phyloP scores from a whole-genome alignment of 2,329 filamentous ascomycete genomes.

The Hortaea werneckii region DNA sequence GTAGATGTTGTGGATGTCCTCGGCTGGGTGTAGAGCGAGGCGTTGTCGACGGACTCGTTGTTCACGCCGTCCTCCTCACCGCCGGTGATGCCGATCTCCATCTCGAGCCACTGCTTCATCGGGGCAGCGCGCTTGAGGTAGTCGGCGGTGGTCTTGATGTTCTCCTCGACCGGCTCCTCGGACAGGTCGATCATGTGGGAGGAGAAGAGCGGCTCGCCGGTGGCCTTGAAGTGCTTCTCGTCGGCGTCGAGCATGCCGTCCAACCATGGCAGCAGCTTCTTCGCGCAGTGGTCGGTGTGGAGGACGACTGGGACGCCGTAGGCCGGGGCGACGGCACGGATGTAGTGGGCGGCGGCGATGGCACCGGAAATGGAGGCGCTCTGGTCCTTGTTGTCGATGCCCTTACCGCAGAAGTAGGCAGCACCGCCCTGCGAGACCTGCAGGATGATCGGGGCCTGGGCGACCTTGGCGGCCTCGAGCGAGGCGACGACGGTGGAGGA shows the following conservation, averaged over 20 bases:
- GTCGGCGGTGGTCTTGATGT: constrained; percentile 82
- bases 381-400: constrained; percentile 73
- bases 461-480: constrained; percentile 89
- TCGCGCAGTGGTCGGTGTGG: constrained; percentile 97
- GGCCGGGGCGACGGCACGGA: constrained; percentile 72
- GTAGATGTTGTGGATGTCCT: constrained; percentile 90
- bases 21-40: constrained; percentile 92
- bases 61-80: constrained; percentile 97
- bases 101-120: constrained; percentile 99
- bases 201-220: constrained; percentile 87
- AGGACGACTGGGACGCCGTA: constrained; percentile 89
- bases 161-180: constrained; percentile 81
- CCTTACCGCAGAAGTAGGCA: constrained; percentile 51
- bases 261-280: constrained; percentile 98
- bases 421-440: constrained; percentile 90
- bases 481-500: constrained; percentile 77
- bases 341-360: constrained; percentile 85
- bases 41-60: constrained; percentile 97
- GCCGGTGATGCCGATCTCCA: constrained; percentile 94
- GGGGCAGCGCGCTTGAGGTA: constrained; percentile 91
- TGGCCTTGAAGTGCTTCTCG: constrained; percentile 87
- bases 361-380: constrained; percentile 79
- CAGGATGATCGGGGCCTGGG: constrained; percentile 83
- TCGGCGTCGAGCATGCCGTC: constrained; percentile 93
- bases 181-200: constrained; percentile 98